phyloP scores from a whole-genome alignment of 2,329 filamentous ascomycete genomes.

The Botryotinia narcissicola region DNA sequence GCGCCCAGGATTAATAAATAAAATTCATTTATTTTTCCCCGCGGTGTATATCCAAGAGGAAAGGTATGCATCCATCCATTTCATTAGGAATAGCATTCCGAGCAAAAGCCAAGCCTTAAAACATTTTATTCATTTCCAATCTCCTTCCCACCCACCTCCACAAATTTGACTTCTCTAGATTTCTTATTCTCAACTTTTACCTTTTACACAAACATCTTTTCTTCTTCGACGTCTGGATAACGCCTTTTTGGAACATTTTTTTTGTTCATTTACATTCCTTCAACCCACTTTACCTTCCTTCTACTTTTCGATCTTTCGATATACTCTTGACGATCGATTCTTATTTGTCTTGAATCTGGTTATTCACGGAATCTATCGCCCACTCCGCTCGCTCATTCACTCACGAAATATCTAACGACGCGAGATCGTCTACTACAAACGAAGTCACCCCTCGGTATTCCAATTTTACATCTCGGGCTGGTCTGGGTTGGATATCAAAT shows the following conservation, averaged over 20 bases:
- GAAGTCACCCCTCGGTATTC: not conserved
- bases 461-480: slow-evolving; percentile 5
- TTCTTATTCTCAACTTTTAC: not conserved
- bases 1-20: not conserved
- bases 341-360: slow-evolving; percentile 20
- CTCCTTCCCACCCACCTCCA: slow-evolving; percentile 9
- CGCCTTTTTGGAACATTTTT: slow-evolving; percentile 7
- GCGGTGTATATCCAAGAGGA: not conserved
- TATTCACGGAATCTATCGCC: slow-evolving; percentile 19
- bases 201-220: not conserved
- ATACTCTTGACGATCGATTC: not conserved
- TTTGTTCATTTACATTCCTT: slow-evolving; percentile 18
- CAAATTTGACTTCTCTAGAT: not conserved
- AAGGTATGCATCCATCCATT: not conserved
- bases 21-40: not conserved
- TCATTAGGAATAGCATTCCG: not conserved
- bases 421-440: slow-evolving; percentile 10
- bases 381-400: not conserved
- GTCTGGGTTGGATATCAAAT: not conserved
- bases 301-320: not conserved
- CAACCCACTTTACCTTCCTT: not conserved
- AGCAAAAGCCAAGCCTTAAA: not conserved
- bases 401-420: slow-evolving; percentile 10
- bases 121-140: not conserved
- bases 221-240: slow-evolving; percentile 10